A percentile compares a stretch with the other conserved stretches of the same genome.
phyloP scores from a whole-genome alignment of 2,329 filamentous ascomycete genomes.

The Emergomyces africanus region DNA sequence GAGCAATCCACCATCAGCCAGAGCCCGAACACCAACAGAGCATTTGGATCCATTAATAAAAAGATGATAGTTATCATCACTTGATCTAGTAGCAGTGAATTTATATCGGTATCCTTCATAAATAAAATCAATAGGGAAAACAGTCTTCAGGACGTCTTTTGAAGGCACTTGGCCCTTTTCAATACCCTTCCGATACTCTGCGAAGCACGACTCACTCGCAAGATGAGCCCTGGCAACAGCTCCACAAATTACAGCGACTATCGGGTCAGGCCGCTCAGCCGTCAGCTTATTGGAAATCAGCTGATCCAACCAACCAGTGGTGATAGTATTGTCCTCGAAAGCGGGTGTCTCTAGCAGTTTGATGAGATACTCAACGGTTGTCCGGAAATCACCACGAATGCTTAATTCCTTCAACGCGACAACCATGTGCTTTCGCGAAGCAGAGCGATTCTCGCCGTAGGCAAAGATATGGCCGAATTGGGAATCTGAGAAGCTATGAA shows the following conservation, averaged over 20 bases:
- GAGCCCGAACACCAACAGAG: constrained; percentile 77
- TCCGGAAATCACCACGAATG: constrained; percentile 98
- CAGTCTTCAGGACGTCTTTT: constrained; percentile 93
- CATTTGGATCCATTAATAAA: constrained; percentile 99
- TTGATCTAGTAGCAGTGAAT: constrained; percentile 91
- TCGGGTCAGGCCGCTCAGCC: constrained; percentile 85
- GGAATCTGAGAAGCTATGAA: constrained; percentile 98
- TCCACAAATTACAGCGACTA: constrained; percentile 88
- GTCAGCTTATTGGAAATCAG: constrained; percentile 96
- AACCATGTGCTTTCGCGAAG: constrained; percentile 98
- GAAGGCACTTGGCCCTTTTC: constrained; percentile 96
- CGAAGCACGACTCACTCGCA: constrained; percentile 78
- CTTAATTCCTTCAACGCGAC: constrained; percentile 96
- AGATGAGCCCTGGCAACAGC: constrained; percentile 91
- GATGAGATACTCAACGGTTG: constrained; percentile 96
- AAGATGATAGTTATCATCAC: constrained; percentile 85
- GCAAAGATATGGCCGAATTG: constrained; percentile 99
- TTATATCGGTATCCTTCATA: constrained; percentile 96
- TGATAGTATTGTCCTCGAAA: constrained; percentile 98
- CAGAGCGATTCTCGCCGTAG: constrained; percentile 92
- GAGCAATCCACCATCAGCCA: constrained; percentile 87
- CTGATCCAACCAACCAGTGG: constrained; percentile 96
- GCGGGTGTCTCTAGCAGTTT: constrained; percentile 97
- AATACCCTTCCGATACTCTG: constrained; percentile 73
- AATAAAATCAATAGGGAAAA: constrained; percentile 97